Base-by-base conservation (phyloP, 306 rosid genomes). In the Cicer yamashitae region DNA sequence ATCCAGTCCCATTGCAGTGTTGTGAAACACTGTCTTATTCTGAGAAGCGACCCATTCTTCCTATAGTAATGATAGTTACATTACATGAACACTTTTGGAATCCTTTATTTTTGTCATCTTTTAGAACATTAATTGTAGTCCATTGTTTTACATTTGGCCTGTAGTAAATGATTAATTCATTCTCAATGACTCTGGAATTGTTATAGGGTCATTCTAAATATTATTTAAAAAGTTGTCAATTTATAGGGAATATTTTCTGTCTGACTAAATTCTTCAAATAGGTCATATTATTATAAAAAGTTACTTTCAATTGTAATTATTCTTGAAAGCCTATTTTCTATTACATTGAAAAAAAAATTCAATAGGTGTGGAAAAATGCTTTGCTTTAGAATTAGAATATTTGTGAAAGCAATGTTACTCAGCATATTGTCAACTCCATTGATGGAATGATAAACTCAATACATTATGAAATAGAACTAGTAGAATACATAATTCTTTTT, bases 131-230 rank as follows among this genome's bases (percentile, higher is more conserved):
- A 45, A n/a, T 59, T 53, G 45, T 65, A n/a, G 39, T n/a, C 50
- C 71, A 71, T 72, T 82, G 79, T 50, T 39, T 65, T 71, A 53
- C 67, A 30, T 22, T 48, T 22, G 46, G 13, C 25, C 1, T n/a
- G 37, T 22, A 40, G 18, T 50, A 10, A 56, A 14, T 12, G 4
- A 66, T 46, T 15, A 8, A 77, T 68, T 69, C 53, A 60, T 58
- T 8, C 10, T 56, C 66, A 48, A 67, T 22, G 79, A 40, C 71
- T 59, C 64, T n/a, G 34, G 48, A 40, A 25, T 67, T 67, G 67
- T 59, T 68, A 40, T 59, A 47, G 22, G 75, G 79, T 47, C 70
- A 82, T 72, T 39, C 67, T 40, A 39, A 40, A 39, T 56, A 52
- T 53, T 77, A 47, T 65, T 65, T 64, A 3, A 15, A 61, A 70